These are phyloP conservation scores for Coemansia furcata DNA, from an alignment of 192 early-diverging fungal species.

Conservation along the genomic window DNA sequence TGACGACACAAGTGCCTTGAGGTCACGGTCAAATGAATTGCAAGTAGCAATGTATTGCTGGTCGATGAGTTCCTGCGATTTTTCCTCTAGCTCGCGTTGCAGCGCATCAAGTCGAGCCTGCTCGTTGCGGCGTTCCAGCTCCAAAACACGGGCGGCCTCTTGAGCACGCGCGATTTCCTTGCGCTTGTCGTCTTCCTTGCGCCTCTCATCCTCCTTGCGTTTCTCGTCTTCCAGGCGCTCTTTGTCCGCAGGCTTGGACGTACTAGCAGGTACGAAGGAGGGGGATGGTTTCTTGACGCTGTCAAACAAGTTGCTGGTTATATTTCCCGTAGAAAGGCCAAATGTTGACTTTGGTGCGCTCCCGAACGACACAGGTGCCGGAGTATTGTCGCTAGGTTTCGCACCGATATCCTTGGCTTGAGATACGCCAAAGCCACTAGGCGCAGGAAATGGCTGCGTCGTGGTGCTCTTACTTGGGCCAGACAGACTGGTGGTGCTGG, in stretches of 20 bases:
- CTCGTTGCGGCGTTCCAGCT: constrained; percentile 20
- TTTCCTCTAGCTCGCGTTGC: constrained; percentile 22
- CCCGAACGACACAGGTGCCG: neutral
- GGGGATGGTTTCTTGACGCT: neutral
- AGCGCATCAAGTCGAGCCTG: constrained; percentile 9
- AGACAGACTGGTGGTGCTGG: neutral
- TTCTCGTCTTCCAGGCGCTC: constrained; percentile 2
- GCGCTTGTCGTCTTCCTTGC: constrained; percentile 9
- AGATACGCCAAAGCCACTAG: neutral
- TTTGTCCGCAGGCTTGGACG: neutral
- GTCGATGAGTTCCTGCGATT: constrained; percentile 29
- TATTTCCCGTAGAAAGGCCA: neutral
- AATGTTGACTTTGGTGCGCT: neutral
- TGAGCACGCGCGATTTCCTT: neutral
- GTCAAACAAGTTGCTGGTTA: neutral
- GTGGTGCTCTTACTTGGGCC: constrained; percentile 6
- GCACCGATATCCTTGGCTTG: neutral
- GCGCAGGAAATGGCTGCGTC: neutral
- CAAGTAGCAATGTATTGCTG: constrained; percentile 44
- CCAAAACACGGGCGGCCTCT: neutral
- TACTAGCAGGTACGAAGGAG: neutral
- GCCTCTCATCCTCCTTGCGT: neutral
- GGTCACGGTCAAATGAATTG: constrained; percentile 42
- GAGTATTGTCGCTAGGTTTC: neutral
- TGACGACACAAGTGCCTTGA: constrained; percentile 28